Evolutionary conservation across 192 early-diverging fungal species (phyloP).

Genomic region (Thamnidium elegans): DNA sequence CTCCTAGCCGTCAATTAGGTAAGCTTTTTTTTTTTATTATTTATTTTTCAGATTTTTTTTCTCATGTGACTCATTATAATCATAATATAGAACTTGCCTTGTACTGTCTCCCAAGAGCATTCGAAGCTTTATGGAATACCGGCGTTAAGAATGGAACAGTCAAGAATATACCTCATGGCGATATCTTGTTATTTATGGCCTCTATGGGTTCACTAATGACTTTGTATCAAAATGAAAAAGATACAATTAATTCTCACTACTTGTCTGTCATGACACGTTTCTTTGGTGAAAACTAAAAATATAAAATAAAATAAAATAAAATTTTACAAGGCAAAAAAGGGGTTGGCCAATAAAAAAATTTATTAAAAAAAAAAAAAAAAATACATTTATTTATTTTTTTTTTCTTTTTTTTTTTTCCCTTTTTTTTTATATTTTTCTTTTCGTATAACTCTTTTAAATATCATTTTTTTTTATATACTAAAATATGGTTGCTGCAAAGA

Average conservation of each 20-base stretch:
- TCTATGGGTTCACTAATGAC: slow-evolving; percentile 79
- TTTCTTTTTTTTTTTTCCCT: too few relatives aligned
- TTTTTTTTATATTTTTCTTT: too few relatives aligned
- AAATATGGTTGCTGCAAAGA: too few relatives aligned
- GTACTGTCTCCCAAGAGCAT: slow-evolving; percentile 78
- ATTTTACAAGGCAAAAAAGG: too few relatives aligned
- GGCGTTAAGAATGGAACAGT: slow-evolving; percentile 56
- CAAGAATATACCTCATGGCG: slow-evolving; percentile 62
- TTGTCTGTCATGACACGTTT: slow-evolving; percentile 74
- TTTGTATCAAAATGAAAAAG: slow-evolving; percentile 77
- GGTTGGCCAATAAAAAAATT: too few relatives aligned
- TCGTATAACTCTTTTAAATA: too few relatives aligned
- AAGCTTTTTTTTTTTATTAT: neutral
- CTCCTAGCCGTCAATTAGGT: slow-evolving; percentile 54
- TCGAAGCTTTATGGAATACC: slow-evolving; percentile 60
- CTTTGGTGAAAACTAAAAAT: slow-evolving; percentile 70
- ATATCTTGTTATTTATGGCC: slow-evolving; percentile 67
- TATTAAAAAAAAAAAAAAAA: too few relatives aligned
- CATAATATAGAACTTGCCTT: slow-evolving; percentile 67
- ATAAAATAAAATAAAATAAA: neutral
- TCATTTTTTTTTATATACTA: too few relatives aligned
- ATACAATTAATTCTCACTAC: slow-evolving; percentile 69
- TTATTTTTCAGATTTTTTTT: neutral
- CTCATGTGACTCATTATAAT: neutral
- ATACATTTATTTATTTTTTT: too few relatives aligned